Evolutionary conservation across 208 protist species (phyloP), one percentile per base, ranked within the genome.

Genomic region (Strigomonas oncopelti): DNA sequence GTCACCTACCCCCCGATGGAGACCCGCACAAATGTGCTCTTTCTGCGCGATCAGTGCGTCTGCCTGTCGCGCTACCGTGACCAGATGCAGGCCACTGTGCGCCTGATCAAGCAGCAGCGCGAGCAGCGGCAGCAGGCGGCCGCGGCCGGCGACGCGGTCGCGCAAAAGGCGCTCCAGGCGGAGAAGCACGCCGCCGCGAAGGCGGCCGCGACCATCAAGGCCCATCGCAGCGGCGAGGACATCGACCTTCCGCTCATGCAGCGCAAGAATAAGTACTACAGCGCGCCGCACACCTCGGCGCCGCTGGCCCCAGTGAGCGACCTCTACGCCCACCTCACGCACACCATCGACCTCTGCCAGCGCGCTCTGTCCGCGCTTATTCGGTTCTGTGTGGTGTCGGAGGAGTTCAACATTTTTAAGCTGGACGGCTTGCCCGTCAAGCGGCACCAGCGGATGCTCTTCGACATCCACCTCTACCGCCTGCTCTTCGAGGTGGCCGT

Each of bases 401-500:
- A 59, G 24, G 81, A 88, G 28, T 63, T 59, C 22, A 77, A 85
- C 74, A 75, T 81, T 42, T 66, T 95, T 56, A 67, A 53, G 5
- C 71, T 70, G 25, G 81, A 90, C 24, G 77, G 81, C 7, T 71
- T 91, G 31, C 83, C 85, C 18, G 83, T 84, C 71, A 38, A 20
- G 25, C 62, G 76, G 14, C 71, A 87, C 42, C 90, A 95, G 76
- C 59, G 77, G 9, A 84, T 90, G 74, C 78, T 94, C 36, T 85
- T 86, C 68, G 82, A 94, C 28, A 59, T 84, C 28, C 66, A 75
- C 9, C 74, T 92, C 14, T 79, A 91, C 65, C 81, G 75, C 2
- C 80, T 94, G 32, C 28, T 92, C 62, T 80, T 94, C 55, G 85
- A 91, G 27, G 79, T 94, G 3, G 69, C 91, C n/a, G 52, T 85